Evolutionary conservation across 129 eudicot species (phyloP).

Genomic region (Logfia minima): DNA sequence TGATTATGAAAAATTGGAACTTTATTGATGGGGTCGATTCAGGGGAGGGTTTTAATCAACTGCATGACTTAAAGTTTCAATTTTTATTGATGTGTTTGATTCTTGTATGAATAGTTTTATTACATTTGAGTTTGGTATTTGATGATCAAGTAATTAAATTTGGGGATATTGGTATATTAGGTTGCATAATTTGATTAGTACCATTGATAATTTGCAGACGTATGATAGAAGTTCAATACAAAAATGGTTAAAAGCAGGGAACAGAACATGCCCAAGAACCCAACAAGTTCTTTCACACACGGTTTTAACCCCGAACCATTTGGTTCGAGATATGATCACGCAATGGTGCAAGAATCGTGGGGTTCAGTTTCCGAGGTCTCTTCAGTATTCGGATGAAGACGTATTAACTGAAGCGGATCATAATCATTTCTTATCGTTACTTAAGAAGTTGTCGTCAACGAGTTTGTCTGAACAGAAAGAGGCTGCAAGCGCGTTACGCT

Average conservation of each 20-base stretch:
- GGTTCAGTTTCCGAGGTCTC: conserved; percentile 42
- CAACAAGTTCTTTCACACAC: conserved; percentile 80
- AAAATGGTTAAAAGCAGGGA: conserved; percentile 82
- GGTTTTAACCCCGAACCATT: conserved; percentile 65
- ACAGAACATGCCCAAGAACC: conserved; percentile 70
- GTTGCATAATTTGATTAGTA: conserved; percentile 9
- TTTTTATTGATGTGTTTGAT: background rate
- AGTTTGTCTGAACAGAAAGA: conserved; percentile 54
- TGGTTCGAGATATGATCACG: conserved; percentile 65
- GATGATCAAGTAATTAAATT: background rate
- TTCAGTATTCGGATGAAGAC: conserved; percentile 39
- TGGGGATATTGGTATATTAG: background rate
- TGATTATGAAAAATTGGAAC: background rate
- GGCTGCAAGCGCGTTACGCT: conserved; percentile 66
- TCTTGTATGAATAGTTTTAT: background rate
- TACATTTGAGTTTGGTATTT: background rate
- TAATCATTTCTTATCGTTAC: conserved; percentile 46
- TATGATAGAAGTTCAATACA: conserved; percentile 76
- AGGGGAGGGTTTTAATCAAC: background rate
- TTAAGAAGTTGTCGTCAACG: conserved; percentile 47
- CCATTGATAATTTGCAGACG: conserved; percentile 55
- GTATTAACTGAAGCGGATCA: conserved; percentile 52
- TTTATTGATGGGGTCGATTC: background rate
- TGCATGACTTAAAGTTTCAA: conserved; percentile 18
- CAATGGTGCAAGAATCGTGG: conserved; percentile 76